Evolutionary conservation across 148 eudicot species (phyloP).

Genomic region (Salicornia ramosissima): DNA sequence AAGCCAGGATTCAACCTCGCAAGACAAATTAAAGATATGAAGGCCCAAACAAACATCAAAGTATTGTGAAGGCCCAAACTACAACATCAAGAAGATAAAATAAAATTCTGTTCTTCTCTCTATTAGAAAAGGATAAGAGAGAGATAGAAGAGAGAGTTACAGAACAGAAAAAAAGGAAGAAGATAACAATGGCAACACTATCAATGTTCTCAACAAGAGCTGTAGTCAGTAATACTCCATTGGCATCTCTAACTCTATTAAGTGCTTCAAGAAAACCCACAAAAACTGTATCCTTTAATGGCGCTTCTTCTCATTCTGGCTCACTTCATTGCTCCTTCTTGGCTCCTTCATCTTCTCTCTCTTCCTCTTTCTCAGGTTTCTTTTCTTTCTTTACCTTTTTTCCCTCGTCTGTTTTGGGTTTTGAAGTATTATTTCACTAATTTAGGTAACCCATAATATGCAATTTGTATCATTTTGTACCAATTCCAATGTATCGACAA

Average conservation of each 20-base stretch:
- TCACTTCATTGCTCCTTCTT: constrained; percentile 32
- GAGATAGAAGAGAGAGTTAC: constrained; percentile 15
- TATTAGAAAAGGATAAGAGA: constrained; percentile 8
- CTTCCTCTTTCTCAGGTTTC: constrained; percentile 36
- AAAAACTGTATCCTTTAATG: constrained; percentile 19
- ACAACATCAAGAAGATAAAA: too few species aligned
- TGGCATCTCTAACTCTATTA: constrained; percentile 26
- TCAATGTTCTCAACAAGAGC: constrained; percentile 27
- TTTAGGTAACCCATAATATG: neutral
- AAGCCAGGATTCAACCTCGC: too few species aligned
- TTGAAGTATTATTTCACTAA: neutral
- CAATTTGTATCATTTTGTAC: neutral
- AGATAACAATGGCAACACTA: constrained; percentile 29
- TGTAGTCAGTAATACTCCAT: constrained; percentile 14
- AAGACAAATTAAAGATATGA: too few species aligned
- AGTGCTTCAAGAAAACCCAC: constrained; percentile 22
- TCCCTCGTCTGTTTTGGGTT: too few species aligned
- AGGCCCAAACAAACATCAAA: too few species aligned
- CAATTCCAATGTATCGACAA: neutral
- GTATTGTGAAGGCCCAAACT: too few species aligned
- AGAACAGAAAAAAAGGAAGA: neutral
- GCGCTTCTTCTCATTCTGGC: constrained; percentile 14
- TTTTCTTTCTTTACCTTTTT: too few species aligned
- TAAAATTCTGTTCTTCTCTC: too few species aligned
- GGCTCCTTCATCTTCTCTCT: constrained; percentile 31